Percentiles rank a stretch among this genome's conserved stretches.
These are phyloP conservation scores for Beauveria scarabaeidicola DNA, from an alignment of 2,329 filamentous ascomycete species.

Conservation along the genomic window DNA sequence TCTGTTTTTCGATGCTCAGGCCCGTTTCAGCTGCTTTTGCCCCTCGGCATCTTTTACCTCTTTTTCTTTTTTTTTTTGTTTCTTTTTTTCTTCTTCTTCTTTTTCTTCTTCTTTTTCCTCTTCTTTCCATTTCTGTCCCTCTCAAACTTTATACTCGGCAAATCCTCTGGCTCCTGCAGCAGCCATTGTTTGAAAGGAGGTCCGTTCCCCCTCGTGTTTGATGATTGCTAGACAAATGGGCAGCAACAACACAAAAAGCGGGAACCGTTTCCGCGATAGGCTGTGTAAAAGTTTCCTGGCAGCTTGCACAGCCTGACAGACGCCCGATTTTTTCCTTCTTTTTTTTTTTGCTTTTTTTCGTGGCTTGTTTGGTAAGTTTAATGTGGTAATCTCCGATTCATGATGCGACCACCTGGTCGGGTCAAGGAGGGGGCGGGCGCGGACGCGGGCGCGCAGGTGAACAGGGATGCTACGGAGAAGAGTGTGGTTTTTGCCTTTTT, in stretches of 20 bases:
- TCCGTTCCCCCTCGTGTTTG: not conserved
- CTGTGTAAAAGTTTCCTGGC: no score
- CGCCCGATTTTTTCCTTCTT: not conserved
- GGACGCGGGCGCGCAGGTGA: not conserved
- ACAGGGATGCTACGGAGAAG: not conserved
- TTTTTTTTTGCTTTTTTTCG: not conserved
- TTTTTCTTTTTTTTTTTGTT: not conserved
- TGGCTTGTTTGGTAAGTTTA: no score
- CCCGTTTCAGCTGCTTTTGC: not conserved
- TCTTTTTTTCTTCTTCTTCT: no score
- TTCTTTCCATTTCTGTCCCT: no score
- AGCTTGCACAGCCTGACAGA: no score
- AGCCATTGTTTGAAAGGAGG: not conserved
- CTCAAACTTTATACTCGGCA: not conserved
- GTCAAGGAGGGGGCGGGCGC: not conserved
- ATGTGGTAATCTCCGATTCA: not conserved
- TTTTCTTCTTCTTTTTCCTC: no score
- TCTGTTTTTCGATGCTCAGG: no score
- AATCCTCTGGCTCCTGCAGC: not conserved
- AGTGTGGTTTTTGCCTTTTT: no score
- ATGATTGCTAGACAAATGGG: constrained; percentile 5
- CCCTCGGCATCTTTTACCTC: not conserved
- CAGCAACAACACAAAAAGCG: not conserved
- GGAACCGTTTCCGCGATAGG: not conserved
- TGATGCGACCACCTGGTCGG: not conserved